phyloP scores from a whole-genome alignment of 2,329 filamentous ascomycete species.

The Clarireedia paspali region DNA sequence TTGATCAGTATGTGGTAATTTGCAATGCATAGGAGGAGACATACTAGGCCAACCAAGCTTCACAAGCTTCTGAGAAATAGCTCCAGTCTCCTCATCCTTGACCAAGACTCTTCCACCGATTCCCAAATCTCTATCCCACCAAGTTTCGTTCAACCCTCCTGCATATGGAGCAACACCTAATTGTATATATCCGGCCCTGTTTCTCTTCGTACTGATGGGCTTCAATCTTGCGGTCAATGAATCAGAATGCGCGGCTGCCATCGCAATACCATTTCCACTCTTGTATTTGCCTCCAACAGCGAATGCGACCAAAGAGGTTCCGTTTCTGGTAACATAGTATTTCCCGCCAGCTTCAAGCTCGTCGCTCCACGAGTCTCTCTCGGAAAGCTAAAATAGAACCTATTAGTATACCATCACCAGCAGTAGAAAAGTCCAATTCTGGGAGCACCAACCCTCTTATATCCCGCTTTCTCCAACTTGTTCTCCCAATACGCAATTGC shows the following conservation, averaged over 20 bases:
- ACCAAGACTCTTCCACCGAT: conserved; percentile 87
- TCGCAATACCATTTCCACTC: conserved; percentile 77
- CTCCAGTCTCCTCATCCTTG: conserved; percentile 61
- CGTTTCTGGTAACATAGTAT: conserved; percentile 83
- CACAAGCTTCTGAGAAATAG: conserved; percentile 74
- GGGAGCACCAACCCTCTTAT: conserved; percentile 50
- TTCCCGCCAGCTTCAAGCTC: conserved; percentile 74
- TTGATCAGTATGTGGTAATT: conserved; percentile 6
- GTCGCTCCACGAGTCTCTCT: conserved; percentile 68
- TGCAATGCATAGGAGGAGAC: conserved; percentile 14
- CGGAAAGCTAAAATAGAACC: conserved; percentile 49
- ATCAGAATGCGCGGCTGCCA: conserved; percentile 89
- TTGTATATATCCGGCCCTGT: conserved; percentile 77
- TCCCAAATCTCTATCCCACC: conserved; percentile 94
- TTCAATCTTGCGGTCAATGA: conserved; percentile 86
- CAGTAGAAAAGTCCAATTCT: neutral
- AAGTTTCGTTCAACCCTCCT: conserved; percentile 77
- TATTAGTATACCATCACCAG: conserved; percentile 12
- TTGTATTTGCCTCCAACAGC: conserved; percentile 72
- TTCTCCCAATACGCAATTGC: conserved; percentile 71
- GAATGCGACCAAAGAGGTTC: conserved; percentile 79
- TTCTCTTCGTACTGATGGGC: conserved; percentile 80
- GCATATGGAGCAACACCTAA: conserved; percentile 91
- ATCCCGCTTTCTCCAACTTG: conserved; percentile 66
- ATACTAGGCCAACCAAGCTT: conserved; percentile 83